Percentiles rank a stretch among this genome's conserved stretches.
Evolutionary conservation across 768 basidiomycete species (phyloP).

Genomic region (Hypholoma sublateritium): DNA sequence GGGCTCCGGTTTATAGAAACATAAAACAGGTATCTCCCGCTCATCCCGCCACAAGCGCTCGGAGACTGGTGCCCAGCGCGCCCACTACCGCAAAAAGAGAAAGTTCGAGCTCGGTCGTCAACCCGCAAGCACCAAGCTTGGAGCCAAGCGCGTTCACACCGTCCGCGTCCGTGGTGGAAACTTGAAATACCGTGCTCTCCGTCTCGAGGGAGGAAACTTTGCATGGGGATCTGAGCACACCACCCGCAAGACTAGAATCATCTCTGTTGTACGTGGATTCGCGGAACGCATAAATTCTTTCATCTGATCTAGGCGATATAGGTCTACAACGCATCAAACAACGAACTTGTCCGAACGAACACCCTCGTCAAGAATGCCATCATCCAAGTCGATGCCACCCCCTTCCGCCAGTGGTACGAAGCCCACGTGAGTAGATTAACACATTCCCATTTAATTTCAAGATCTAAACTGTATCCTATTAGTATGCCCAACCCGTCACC

Average conservation of each 20-base stretch:
- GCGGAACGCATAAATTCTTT: not conserved
- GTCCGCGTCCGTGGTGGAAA: conserved; percentile 97
- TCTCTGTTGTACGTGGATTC: conserved; percentile 78
- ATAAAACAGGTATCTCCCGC: conserved; percentile 84
- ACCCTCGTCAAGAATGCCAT: conserved; percentile 96
- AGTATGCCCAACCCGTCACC: conserved; percentile 96
- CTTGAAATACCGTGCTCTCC: conserved; percentile 92
- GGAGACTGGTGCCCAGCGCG: conserved; percentile 86
- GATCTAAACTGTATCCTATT: conserved; percentile 8
- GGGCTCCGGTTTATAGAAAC: conserved; percentile 11
- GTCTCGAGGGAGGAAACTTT: conserved; percentile 96
- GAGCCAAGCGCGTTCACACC: conserved; percentile 90
- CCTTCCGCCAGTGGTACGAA: conserved; percentile 99
- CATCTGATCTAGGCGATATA: conserved; percentile 26
- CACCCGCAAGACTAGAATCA: conserved; percentile 94
- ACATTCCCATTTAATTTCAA: conserved; percentile 28
- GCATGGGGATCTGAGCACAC: conserved; percentile 96
- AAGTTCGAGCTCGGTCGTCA: conserved; percentile 99
- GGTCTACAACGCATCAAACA: conserved; percentile 99
- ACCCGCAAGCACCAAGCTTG: conserved; percentile 95
- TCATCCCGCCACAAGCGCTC: conserved; percentile 98
- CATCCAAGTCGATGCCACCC: conserved; percentile 97
- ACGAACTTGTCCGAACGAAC: conserved; percentile 99
- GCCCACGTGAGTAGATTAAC: conserved; percentile 84
- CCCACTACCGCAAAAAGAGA: conserved; percentile 99